phyloP scores from a whole-genome alignment of 768 basidiomycete genomes.

The Pulveroboletus sp. region DNA sequence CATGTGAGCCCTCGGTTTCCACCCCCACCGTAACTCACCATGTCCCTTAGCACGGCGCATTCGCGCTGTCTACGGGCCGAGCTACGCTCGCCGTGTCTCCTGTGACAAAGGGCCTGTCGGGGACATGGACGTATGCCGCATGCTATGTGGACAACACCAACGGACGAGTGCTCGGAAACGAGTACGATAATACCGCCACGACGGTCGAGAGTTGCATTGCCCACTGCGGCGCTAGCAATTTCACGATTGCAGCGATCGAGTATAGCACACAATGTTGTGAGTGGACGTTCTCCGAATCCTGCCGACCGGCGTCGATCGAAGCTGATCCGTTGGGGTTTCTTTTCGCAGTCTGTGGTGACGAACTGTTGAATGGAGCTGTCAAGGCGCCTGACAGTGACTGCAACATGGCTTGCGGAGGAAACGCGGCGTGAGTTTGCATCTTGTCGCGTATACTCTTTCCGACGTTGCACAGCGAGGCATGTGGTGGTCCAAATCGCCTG shows the following conservation, averaged over 20 bases:
- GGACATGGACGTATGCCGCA: constrained; percentile 54
- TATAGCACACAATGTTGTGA: constrained; percentile 51
- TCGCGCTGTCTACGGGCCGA: background rate
- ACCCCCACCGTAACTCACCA: background rate
- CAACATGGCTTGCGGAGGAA: constrained; percentile 72
- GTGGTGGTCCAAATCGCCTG: constrained; percentile 69
- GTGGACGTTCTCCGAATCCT: constrained; percentile 25
- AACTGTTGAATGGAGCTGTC: constrained; percentile 58
- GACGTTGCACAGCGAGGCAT: constrained; percentile 47
- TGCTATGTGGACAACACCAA: constrained; percentile 72
- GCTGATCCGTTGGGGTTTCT: background rate
- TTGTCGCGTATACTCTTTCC: too few relatives aligned
- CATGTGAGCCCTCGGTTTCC: background rate
- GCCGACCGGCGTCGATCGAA: background rate
- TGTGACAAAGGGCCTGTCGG: constrained; percentile 50
- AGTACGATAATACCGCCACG: constrained; percentile 35
- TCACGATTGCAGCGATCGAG: constrained; percentile 67
- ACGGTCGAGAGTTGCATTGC: constrained; percentile 66
- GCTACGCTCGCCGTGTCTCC: constrained; percentile 20
- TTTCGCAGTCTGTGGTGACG: constrained; percentile 63
- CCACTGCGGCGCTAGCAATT: constrained; percentile 52
- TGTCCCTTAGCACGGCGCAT: background rate
- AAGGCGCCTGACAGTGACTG: constrained; percentile 49
- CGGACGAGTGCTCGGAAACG: constrained; percentile 56
- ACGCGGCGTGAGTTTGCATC: constrained; percentile 45